Evolutionary conservation across 164 flowering plant species (phyloP), one percentile per base, ranked within the genome.

Genomic region (Nymphaea colorata): DNA sequence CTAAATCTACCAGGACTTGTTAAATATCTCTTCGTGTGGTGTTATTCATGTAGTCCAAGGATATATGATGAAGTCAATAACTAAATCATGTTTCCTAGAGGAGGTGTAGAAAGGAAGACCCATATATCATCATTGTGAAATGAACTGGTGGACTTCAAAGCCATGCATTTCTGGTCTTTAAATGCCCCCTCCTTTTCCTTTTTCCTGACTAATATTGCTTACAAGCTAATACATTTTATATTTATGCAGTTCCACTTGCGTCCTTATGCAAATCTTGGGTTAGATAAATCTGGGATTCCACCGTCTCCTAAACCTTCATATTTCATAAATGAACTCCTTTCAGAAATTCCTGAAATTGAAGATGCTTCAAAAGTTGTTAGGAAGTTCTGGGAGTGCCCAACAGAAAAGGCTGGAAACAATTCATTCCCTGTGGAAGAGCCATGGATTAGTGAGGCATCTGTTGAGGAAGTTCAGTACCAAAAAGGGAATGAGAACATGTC

Each of bases 221-320:
- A 45, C 7, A 45, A 10, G 53, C 53, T 45, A 45, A 45, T 45
- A 25, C 41, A 61, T 61, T 61, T 61, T 61, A 61, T 61, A 59
- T 68, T 55, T 41, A 1, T 67, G 47, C 89, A 95, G 99, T 95
- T 90, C 77, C 83, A 87, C 65, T 78, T 95, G 79, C 98, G 97
- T 44, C 99, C 99, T 64, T 82, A 79, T 63, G 71, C 94, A 43
- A 84, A 80, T 62, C 88, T 92, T 73, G 99, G 99, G 53, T 69
- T 92, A 70, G 98, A 92, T 75, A 82, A 76, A 80, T 79, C 93
- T 63, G 61, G 73, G 64, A 78, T 92, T 70, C 98, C 99, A 10
- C 69, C 66, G 66, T 6, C 10, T 8, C 67, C 60, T 45, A 14
- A 82, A 64, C 75, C 73, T 61, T 71, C 80, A 59, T 76, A 75